Percentiles rank a stretch among this genome's conserved stretches.
These are phyloP conservation scores for Fraxinus sp. DNA, from an alignment of 305 asterid species.

Conservation along the genomic window DNA sequence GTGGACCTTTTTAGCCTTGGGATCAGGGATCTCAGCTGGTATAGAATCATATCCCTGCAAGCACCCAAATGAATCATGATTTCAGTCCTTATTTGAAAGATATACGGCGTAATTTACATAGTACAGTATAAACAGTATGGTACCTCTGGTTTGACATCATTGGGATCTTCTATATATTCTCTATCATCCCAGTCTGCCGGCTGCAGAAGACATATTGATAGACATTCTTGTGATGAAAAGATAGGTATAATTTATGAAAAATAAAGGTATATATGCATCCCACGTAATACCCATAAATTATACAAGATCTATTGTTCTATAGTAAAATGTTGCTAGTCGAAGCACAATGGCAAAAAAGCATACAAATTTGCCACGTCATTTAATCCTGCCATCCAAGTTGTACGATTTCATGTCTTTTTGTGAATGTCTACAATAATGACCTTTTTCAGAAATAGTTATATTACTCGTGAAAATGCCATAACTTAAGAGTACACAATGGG, in stretches of 20 bases:
- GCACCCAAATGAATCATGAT: not conserved
- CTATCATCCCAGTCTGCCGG: slow-evolving; percentile 98
- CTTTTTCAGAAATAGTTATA: not conserved
- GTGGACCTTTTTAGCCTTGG: slow-evolving; percentile 79
- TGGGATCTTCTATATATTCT: slow-evolving; percentile 84
- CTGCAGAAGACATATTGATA: slow-evolving; percentile 33
- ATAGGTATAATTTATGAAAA: not conserved
- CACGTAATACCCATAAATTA: not conserved
- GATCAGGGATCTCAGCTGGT: slow-evolving; percentile 90
- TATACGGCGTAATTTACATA: not conserved
- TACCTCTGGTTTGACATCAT: slow-evolving; percentile 77
- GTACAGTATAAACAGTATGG: not conserved
- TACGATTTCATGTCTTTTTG: not conserved
- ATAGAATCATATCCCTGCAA: slow-evolving; percentile 91
- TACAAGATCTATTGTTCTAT: not conserved
- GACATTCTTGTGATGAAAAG: not conserved
- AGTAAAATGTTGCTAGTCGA: not conserved
- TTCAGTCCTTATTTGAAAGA: not conserved
- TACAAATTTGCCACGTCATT: not conserved
- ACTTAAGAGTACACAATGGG: not conserved
- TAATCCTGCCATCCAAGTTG: not conserved
- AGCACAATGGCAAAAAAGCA: not conserved
- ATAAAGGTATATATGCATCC: not conserved
- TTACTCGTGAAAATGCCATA: not conserved
- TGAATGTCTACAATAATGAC: not conserved